Evolutionary conservation across 176 grass and related monocot genomes (phyloP).

Genomic region (Puya raimondii): DNA sequence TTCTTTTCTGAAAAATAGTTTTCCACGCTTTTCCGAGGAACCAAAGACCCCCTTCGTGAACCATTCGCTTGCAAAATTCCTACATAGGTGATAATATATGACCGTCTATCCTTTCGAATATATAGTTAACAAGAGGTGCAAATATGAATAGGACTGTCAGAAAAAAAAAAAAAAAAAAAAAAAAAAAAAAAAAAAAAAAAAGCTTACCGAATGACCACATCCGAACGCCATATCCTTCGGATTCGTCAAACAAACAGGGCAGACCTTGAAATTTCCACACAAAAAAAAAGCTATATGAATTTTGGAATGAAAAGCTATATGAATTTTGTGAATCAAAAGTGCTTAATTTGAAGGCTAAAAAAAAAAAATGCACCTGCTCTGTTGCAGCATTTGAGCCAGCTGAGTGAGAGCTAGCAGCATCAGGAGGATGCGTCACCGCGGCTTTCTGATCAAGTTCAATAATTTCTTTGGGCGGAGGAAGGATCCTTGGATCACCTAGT

Average conservation of each 20-base stretch:
- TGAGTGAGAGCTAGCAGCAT: slow-evolving; percentile 14
- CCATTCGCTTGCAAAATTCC: too few species aligned
- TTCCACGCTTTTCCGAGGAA: too few species aligned
- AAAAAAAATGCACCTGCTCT: slow-evolving; percentile 46
- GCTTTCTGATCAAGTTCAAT: slow-evolving; percentile 47
- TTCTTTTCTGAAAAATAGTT: too few species aligned
- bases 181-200: neutral
- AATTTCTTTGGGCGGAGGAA: slow-evolving; percentile 66
- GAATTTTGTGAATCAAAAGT: neutral
- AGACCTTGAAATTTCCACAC: slow-evolving; percentile 47
- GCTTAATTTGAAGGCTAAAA: neutral
- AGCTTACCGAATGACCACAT: slow-evolving; percentile 88
- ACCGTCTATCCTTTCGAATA: too few species aligned
- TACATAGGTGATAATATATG: too few species aligned
- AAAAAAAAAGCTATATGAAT: neutral
- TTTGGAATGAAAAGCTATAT: neutral
- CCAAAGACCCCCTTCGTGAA: too few species aligned
- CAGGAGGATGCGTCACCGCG: slow-evolving; percentile 24
- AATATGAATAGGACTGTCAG: too few species aligned
- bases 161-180: neutral
- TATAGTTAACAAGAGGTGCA: too few species aligned
- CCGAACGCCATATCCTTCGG: slow-evolving; percentile 93
- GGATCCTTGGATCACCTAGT: slow-evolving; percentile 34
- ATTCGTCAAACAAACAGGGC: slow-evolving; percentile 91
- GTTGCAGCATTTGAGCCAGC: slow-evolving; percentile 21